Conservation (phyloP, 1,284 basidiomycete species). For the Baeospora myosura region DNA sequence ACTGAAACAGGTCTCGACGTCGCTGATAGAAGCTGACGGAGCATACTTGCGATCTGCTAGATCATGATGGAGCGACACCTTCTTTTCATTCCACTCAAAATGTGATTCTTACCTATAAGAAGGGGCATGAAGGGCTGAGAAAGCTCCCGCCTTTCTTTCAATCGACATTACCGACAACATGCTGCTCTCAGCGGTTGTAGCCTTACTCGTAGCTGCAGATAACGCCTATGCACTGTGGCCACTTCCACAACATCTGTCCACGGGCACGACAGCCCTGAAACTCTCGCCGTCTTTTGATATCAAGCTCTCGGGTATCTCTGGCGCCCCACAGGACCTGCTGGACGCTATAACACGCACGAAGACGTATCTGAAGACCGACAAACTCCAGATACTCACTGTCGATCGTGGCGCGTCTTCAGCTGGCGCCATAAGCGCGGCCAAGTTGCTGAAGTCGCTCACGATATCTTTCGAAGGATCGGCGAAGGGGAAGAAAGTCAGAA, state of each 20-base stretch:
- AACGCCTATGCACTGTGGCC: constrained; percentile 47
- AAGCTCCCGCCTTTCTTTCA: too few species aligned
- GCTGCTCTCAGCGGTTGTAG: neutral
- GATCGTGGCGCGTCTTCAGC: constrained; percentile 40
- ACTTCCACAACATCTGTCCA: constrained; percentile 42
- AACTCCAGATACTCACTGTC: constrained; percentile 42
- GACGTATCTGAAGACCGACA: constrained; percentile 36
- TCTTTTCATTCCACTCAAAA: too few species aligned
- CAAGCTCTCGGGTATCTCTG: constrained; percentile 25
- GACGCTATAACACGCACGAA: constrained; percentile 35
- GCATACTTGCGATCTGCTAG: too few species aligned
- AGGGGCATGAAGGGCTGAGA: too few species aligned
- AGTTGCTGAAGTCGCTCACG: constrained; percentile 26
- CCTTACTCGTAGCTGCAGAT: neutral
- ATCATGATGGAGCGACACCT: too few species aligned
- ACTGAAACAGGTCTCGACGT: too few species aligned
- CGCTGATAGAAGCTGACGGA: too few species aligned
- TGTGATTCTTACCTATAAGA: too few species aligned
- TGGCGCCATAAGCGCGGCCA: constrained; percentile 22
- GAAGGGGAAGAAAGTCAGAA: constrained; percentile 23
- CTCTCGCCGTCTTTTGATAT: constrained; percentile 46
- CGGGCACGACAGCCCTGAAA: constrained; percentile 43
- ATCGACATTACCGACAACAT: too few species aligned
- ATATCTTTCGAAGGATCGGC: constrained; percentile 38
- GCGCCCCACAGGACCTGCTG: constrained; percentile 35